Conservation (phyloP, 352 stramenopile genomes). For the Pilasporangium apinafurcum region DNA sequence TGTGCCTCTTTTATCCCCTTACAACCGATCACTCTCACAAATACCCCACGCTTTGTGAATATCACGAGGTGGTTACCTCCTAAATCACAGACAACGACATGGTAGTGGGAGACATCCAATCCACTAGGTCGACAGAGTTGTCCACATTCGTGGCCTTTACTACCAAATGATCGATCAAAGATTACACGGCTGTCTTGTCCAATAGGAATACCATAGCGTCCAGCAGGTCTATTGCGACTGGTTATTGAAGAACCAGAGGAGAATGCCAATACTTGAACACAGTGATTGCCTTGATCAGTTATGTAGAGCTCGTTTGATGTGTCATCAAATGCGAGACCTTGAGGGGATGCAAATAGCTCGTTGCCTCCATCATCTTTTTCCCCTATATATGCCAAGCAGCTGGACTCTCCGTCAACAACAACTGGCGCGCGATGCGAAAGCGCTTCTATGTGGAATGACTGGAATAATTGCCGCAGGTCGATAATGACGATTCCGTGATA, state of each 20-base stretch:
- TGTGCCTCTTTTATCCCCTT: slow-evolving; percentile 25
- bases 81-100: slow-evolving; percentile 53
- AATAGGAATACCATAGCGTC: neutral
- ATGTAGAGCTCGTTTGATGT: slow-evolving; percentile 50
- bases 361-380: neutral
- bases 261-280: slow-evolving; percentile 40
- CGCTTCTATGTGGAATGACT: slow-evolving; percentile 17
- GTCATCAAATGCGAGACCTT: slow-evolving; percentile 41
- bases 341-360: slow-evolving; percentile 3
- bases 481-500: slow-evolving; percentile 14
- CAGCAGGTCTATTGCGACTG: slow-evolving; percentile 1
- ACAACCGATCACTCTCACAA: slow-evolving; percentile 31
- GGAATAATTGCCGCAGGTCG: slow-evolving; percentile 27
- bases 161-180: slow-evolving; percentile 17
- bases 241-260: neutral
- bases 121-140: slow-evolving; percentile 34
- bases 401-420: neutral
- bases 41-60: slow-evolving; percentile 53
- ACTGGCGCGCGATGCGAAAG: neutral
- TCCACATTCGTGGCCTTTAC: slow-evolving; percentile 16
- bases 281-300: slow-evolving; percentile 44
- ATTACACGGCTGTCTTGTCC: neutral
- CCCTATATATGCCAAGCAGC: slow-evolving; percentile 1
- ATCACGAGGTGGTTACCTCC: slow-evolving; percentile 40
- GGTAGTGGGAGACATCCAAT: slow-evolving; percentile 62